Evolutionary conservation across 2,329 filamentous ascomycete genomes (phyloP), one percentile per base, ranked within the genome.

Genomic region (Botryosphaeria agaves): DNA sequence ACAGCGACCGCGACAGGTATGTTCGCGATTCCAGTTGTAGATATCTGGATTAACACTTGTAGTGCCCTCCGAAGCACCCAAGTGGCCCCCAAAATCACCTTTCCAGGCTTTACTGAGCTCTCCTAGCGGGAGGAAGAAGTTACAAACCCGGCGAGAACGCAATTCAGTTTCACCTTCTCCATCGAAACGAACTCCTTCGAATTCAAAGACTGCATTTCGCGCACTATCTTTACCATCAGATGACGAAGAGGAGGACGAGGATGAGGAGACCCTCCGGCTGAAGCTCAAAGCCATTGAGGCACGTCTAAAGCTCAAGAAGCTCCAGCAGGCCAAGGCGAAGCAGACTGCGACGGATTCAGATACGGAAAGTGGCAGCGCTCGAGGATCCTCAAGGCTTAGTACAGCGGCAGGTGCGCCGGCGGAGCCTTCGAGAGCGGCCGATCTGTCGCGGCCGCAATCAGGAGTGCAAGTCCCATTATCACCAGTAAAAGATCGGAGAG

Each of bases 201-300:
- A n/a, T n/a, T n/a, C n/a, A n/a, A n/a, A n/a, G n/a, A n/a, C n/a
- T n/a, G n/a, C n/a, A n/a, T n/a, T n/a, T n/a, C n/a, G n/a, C n/a
- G n/a, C n/a, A n/a, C 26, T 27, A 14, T n/a, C 25, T 26, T 8
- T 18, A 9, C 34, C 32, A 30, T 23, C 20, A 4, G 65, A 72
- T 7, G 72, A 76, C 0, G 76, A 81, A 4, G 78, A 65, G 6
- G 66, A 71, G n/a, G 45, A 48, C 12, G 69, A 91, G 5, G 85
- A 92, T 41, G 87, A 94, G 51, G 85, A 95, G 59, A 91, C 74
- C 1, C 57, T 95, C 19, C 72, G 91, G 46, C 59, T 98, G 37
- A 76, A 92, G 49, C 60, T 95, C 4, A 75, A 85, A 39, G 83
- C 81, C 32, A 92, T 98, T 34, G 76, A 95, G 52, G 83, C 85